Evolutionary conservation across 78 protist genomes (phyloP).

Genomic region (Dictyostelium discoideum): dicty_2.7 NC_007088.5:6269501-6270000

Average conservation of each 20-base stretch:
- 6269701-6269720: not conserved
- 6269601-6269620: not conserved
- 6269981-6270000: not conserved
- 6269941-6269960: not conserved
- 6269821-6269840: not conserved
- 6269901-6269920: not conserved
- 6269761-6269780: slow-evolving; percentile 45
- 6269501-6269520: not conserved
- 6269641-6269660: slow-evolving; percentile 51
- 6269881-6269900: not conserved
- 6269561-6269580: not conserved
- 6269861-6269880: not conserved
- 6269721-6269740: slow-evolving; percentile 20
- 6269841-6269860: not conserved
- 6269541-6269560: not conserved
- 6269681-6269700: not conserved
- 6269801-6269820: not conserved
- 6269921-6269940: not conserved
- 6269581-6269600: not conserved
- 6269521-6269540: slow-evolving; percentile 1
- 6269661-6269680: slow-evolving; percentile 34
- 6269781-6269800: slow-evolving; percentile 15
- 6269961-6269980: not conserved
- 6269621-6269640: not conserved
- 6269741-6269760: slow-evolving; percentile 3